Evolutionary conservation across 2,329 filamentous ascomycete species (phyloP).

Genomic region (Diaporthe aspalathi): DNA sequence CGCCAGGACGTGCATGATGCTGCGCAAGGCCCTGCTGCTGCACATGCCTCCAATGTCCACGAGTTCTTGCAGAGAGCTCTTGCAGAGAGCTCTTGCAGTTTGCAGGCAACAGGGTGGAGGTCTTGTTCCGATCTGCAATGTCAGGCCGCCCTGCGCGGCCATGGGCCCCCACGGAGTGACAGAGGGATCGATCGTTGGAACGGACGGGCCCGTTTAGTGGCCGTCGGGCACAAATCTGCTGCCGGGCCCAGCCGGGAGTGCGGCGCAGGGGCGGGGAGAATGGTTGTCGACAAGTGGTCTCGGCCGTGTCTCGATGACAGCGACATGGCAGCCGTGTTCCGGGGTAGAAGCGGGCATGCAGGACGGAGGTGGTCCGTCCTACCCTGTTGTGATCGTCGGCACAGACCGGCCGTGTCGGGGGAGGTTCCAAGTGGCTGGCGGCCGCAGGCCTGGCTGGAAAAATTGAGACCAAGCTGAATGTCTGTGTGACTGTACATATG

Average conservation of each 20-base stretch:
- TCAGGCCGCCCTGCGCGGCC: background rate
- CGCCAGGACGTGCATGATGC: conserved; percentile 7
- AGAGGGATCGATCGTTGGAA: conserved; percentile 14
- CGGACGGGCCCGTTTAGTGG: background rate
- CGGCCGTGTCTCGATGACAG: conserved; percentile 3
- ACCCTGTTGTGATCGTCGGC: background rate
- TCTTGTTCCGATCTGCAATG: conserved; percentile 17
- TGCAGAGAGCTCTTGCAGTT: no score
- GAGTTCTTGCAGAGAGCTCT: no score
- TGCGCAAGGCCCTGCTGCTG: background rate
- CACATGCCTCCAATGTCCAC: conserved; percentile 1
- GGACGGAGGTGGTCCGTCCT: background rate
- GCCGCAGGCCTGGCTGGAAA: conserved; percentile 4
- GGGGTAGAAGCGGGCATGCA: background rate
- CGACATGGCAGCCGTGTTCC: background rate
- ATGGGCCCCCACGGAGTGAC: background rate
- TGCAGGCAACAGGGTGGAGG: background rate
- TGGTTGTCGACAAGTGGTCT: background rate
- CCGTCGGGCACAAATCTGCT: conserved; percentile 4
- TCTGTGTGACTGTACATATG: conserved; percentile 29
- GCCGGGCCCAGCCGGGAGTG: background rate
- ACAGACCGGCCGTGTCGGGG: background rate
- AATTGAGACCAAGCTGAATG: background rate
- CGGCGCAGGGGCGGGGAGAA: background rate
- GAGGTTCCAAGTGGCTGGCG: conserved; percentile 26